Conservation (phyloP, 2,329 filamentous ascomycete genomes). For the Apiospora arundinis region DNA sequence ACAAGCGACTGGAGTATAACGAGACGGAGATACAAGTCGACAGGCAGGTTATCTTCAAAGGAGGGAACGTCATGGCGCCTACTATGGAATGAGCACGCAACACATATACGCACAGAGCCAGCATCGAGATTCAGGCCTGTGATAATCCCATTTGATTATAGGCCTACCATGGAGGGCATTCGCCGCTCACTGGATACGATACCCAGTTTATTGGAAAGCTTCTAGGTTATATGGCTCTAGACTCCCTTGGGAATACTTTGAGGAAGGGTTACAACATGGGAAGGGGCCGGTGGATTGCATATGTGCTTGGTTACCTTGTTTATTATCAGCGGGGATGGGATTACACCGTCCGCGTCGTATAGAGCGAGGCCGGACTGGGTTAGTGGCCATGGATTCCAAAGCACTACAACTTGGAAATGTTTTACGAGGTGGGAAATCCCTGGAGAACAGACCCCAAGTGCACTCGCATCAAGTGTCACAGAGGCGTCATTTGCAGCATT, state of each 20-base stretch:
- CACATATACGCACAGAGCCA: too few relatives aligned
- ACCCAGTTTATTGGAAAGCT: constrained; percentile 12
- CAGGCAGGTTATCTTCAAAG: constrained; percentile 71
- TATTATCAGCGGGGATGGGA: neutral
- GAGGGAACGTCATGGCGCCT: constrained; percentile 51
- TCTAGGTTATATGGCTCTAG: neutral
- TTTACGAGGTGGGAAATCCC: neutral
- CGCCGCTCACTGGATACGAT: neutral
- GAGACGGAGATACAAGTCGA: constrained; percentile 61
- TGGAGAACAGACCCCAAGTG: neutral
- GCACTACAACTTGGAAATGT: too few relatives aligned
- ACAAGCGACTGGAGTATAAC: constrained; percentile 83
- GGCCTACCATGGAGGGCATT: neutral
- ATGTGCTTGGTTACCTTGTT: neutral
- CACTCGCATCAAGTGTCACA: neutral
- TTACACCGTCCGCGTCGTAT: neutral
- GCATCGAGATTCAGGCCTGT: neutral
- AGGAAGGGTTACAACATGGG: neutral
- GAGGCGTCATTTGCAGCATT: neutral
- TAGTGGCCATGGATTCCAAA: neutral
- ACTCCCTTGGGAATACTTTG: neutral
- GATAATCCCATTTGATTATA: neutral
- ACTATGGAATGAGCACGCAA: constrained; percentile 3
- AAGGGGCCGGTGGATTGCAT: neutral
- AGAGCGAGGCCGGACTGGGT: neutral